Percentiles rank a stretch among this genome's conserved stretches.
Evolutionary conservation across 1,139 yeast species (phyloP).

Genomic region (Blastobotrys raffinosifermentans): DNA sequence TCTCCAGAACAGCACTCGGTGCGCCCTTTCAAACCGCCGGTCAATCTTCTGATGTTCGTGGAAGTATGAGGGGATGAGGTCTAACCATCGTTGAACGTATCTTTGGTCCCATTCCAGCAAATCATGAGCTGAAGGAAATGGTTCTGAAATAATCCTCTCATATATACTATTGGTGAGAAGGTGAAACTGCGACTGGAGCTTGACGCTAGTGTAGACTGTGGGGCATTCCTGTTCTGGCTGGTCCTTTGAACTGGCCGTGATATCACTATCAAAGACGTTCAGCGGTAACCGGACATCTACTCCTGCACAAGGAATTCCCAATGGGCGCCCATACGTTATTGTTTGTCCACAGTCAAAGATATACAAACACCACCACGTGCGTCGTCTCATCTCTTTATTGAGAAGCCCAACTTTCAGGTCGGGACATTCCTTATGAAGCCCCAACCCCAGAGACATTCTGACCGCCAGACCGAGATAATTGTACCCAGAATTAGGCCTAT

Average conservation of each 20-base stretch:
- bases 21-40: background rate
- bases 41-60: background rate
- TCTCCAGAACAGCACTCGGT: conserved; percentile 1
- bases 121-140: conserved; percentile 2
- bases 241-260: background rate
- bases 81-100: background rate
- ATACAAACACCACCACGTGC: conserved; percentile 2
- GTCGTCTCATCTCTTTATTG: conserved; percentile 1
- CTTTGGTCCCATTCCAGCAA: conserved; percentile 1
- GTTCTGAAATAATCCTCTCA: conserved; percentile 1
- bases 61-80: conserved; percentile 1
- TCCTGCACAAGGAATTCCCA: conserved; percentile 4
- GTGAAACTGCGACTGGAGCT: conserved; percentile 3
- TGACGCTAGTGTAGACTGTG: conserved; percentile 2
- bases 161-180: conserved; percentile 1
- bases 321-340: conserved; percentile 2
- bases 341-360: conserved; percentile 3
- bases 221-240: background rate
- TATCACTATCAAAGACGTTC: conserved; percentile 1
- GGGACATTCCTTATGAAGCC: conserved; percentile 2
- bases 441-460: conserved; percentile 2
- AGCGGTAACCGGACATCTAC: conserved; percentile 1
- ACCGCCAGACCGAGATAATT: conserved; percentile 1
- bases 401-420: background rate
- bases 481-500: conserved; percentile 1